Percentiles rank a stretch among this genome's conserved stretches.
Conservation (phyloP, 805 yeast genomes). For the Saccharomycopsis fodiens region DNA sequence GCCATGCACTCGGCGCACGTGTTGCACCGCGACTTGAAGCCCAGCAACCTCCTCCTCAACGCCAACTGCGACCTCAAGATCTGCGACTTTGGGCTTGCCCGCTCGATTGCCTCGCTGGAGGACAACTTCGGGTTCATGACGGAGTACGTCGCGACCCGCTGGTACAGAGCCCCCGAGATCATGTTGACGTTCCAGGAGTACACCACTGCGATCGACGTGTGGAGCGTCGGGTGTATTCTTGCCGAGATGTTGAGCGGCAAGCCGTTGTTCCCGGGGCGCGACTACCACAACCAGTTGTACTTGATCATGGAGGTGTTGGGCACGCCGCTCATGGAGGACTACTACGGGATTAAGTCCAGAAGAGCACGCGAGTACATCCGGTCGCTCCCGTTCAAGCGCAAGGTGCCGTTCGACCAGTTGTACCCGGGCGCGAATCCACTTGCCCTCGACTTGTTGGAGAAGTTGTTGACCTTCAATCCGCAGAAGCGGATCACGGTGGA, state of each 20-base stretch:
- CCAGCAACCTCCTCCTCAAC: constrained; percentile 60
- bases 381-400: constrained; percentile 54
- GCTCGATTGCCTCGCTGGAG: constrained; percentile 44
- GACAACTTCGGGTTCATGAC: constrained; percentile 51
- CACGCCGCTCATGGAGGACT: constrained; percentile 67
- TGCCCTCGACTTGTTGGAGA: constrained; percentile 58
- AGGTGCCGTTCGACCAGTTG: constrained; percentile 42
- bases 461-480: constrained; percentile 66
- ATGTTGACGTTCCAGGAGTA: constrained; percentile 69
- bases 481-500: constrained; percentile 65
- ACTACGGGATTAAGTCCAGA: constrained; percentile 62
- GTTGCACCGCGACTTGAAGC: constrained; percentile 71
- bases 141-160: constrained; percentile 77
- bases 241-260: constrained; percentile 58
- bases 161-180: constrained; percentile 82
- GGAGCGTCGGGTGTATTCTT: constrained; percentile 76
- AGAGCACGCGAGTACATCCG: constrained; percentile 73
- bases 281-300: constrained; percentile 60
- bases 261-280: constrained; percentile 71
- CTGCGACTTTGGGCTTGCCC: constrained; percentile 72
- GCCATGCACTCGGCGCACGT: constrained; percentile 67
- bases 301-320: constrained; percentile 64
- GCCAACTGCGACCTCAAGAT: constrained; percentile 68
- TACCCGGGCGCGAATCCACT: constrained; percentile 41
- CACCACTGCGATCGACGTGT: constrained; percentile 68